phyloP scores from a whole-genome alignment of 371 early-diverging fungal species.

The Mortierella sp. region DNA sequence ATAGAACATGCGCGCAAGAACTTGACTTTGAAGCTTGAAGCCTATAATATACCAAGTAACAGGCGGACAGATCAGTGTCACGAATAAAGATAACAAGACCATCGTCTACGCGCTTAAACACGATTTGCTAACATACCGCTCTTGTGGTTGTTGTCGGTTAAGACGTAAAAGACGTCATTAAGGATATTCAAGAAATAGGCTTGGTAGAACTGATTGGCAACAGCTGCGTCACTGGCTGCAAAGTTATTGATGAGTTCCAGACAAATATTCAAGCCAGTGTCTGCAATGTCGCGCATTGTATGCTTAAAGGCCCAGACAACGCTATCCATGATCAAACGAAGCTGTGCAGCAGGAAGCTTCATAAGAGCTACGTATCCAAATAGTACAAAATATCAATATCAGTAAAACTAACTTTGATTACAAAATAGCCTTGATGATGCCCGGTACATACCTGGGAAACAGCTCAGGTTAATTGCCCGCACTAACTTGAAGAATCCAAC shows the following conservation, averaged over 20 bases:
- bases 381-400: not conserved
- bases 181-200: conserved; percentile 89
- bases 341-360: conserved; percentile 85
- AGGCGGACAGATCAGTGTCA: too few species aligned
- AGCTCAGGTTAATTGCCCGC: conserved; percentile 85
- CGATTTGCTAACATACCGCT: conserved; percentile 72
- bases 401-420: not conserved
- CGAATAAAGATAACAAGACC: not conserved
- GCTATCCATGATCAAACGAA: conserved; percentile 92
- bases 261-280: conserved; percentile 88
- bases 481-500: conserved; percentile 93
- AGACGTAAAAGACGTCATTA: conserved; percentile 95
- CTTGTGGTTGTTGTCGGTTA: conserved; percentile 98
- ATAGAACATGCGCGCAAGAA: conserved; percentile 90
- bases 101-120: not conserved
- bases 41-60: conserved; percentile 58
- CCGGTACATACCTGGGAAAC: conserved; percentile 70
- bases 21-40: conserved; percentile 92
- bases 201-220: conserved; percentile 92
- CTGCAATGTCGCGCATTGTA: conserved; percentile 97
- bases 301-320: conserved; percentile 99
- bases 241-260: conserved; percentile 88
- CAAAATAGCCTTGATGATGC: not conserved
- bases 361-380: conserved; percentile 73
- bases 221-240: conserved; percentile 75